These are phyloP conservation scores for Xylaria telfairii DNA, from an alignment of 495 filamentous ascomycete genomes.

Conservation along the genomic window DNA sequence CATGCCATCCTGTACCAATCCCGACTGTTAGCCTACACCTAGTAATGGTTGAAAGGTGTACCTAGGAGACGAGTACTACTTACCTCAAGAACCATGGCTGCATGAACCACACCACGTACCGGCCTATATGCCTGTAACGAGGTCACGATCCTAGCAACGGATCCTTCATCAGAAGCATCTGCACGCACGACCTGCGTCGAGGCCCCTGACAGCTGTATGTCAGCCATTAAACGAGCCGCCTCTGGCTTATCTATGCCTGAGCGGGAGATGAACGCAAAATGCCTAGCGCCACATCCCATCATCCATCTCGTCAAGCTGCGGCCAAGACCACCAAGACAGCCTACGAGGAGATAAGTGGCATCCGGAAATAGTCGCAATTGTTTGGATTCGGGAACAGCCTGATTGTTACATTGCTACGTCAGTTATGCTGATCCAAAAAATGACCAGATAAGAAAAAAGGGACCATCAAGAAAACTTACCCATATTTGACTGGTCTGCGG, in stretches of 20 bases:
- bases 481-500: slow-evolving; percentile 18
- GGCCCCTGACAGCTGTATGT: slow-evolving; percentile 35
- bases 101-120: slow-evolving; percentile 47
- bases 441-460: neutral
- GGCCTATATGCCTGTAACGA: slow-evolving; percentile 35
- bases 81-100: slow-evolving; percentile 46
- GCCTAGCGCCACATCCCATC: slow-evolving; percentile 53
- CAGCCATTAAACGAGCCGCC: slow-evolving; percentile 33
- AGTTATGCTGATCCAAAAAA: neutral
- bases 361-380: slow-evolving; percentile 28
- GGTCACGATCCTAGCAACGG: slow-evolving; percentile 27
- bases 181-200: slow-evolving; percentile 36
- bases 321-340: slow-evolving; percentile 64
- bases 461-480: slow-evolving; percentile 9
- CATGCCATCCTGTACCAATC: slow-evolving; percentile 28
- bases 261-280: slow-evolving; percentile 62
- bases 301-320: slow-evolving; percentile 58
- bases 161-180: slow-evolving; percentile 37
- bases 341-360: slow-evolving; percentile 58
- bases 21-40: neutral
- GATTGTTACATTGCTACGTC: slow-evolving; percentile 34
- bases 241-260: slow-evolving; percentile 41
- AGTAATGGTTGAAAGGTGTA: neutral
- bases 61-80: slow-evolving; percentile 14
- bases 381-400: slow-evolving; percentile 44